Conservation (phyloP, 2,329 filamentous ascomycete genomes). For the Fusarium musae region DNA sequence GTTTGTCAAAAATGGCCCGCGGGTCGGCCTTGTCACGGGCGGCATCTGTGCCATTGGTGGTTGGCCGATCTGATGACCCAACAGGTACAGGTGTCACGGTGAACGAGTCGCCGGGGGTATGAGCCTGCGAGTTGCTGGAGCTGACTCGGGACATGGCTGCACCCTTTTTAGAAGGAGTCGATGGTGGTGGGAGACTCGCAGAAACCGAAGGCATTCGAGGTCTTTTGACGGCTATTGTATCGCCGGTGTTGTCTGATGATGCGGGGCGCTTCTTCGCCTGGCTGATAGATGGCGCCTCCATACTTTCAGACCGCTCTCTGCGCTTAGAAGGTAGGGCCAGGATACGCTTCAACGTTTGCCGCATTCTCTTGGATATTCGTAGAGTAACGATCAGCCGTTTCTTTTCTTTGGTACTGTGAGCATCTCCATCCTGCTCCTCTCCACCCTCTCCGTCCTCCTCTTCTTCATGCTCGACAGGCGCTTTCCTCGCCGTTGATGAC, state of each 20-base stretch:
- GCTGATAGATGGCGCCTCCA: constrained; percentile 51
- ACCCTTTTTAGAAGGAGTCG: constrained; percentile 64
- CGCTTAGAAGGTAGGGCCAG: constrained; percentile 56
- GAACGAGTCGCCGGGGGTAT: constrained; percentile 61
- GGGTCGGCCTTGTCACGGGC: constrained; percentile 42
- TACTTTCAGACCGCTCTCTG: constrained; percentile 49
- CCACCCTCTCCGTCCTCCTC: constrained; percentile 49
- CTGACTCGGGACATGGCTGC: constrained; percentile 64
- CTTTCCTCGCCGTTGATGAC: constrained; percentile 42
- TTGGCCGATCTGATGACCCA: constrained; percentile 41
- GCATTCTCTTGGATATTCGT: constrained; percentile 60
- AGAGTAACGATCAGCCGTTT: constrained; percentile 57
- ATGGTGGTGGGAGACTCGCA: constrained; percentile 51
- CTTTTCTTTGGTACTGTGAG: constrained; percentile 37
- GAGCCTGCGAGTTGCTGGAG: constrained; percentile 63
- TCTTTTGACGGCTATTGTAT: constrained; percentile 53
- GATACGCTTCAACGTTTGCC: constrained; percentile 58
- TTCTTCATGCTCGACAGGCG: constrained; percentile 44
- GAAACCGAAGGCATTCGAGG: constrained; percentile 57
- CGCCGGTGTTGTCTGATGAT: constrained; percentile 50
- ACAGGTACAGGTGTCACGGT: constrained; percentile 47
- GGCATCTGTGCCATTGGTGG: constrained; percentile 49
- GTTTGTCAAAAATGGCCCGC: constrained; percentile 49
- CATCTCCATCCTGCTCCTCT: constrained; percentile 51
- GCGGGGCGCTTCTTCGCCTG: constrained; percentile 63